These are phyloP conservation scores for Talaromyces sp. DNA, from an alignment of 2,329 filamentous ascomycete species.

Conservation along the genomic window DNA sequence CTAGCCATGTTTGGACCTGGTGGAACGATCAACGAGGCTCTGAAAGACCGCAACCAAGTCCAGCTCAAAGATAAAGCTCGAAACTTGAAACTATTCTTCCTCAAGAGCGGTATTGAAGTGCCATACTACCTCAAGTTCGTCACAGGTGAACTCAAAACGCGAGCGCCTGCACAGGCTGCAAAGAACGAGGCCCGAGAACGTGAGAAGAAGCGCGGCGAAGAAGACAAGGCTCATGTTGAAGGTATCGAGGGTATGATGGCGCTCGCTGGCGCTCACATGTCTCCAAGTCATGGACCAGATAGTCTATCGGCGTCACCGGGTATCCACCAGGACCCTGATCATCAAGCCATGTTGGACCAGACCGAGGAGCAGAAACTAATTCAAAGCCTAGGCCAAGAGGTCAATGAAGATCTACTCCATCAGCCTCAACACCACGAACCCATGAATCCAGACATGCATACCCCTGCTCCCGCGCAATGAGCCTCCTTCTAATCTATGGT, in stretches of 20 bases:
- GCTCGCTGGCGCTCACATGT: constrained; percentile 32
- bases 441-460: constrained; percentile 32
- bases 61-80: constrained; percentile 89
- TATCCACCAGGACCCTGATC: constrained; percentile 18
- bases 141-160: constrained; percentile 82
- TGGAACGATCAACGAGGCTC: constrained; percentile 72
- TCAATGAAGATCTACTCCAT: constrained; percentile 32
- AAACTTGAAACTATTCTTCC: constrained; percentile 84
- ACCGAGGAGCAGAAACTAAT: constrained; percentile 39
- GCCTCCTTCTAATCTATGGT: neutral
- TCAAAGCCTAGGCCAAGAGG: constrained; percentile 40
- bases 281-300: constrained; percentile 25
- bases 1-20: constrained; percentile 75
- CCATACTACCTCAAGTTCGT: constrained; percentile 83
- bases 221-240: constrained; percentile 45
- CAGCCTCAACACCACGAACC: constrained; percentile 26
- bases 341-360: constrained; percentile 30
- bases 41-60: constrained; percentile 85
- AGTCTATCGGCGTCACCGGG: constrained; percentile 35
- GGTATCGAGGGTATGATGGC: constrained; percentile 45
- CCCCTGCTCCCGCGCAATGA: constrained; percentile 12
- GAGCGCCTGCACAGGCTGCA: constrained; percentile 62
- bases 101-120: constrained; percentile 88
- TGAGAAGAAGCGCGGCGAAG: constrained; percentile 41
- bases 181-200: constrained; percentile 45